Conservation (phyloP, 2,329 filamentous ascomycete genomes). For the Trichoderma asperellum region DNA sequence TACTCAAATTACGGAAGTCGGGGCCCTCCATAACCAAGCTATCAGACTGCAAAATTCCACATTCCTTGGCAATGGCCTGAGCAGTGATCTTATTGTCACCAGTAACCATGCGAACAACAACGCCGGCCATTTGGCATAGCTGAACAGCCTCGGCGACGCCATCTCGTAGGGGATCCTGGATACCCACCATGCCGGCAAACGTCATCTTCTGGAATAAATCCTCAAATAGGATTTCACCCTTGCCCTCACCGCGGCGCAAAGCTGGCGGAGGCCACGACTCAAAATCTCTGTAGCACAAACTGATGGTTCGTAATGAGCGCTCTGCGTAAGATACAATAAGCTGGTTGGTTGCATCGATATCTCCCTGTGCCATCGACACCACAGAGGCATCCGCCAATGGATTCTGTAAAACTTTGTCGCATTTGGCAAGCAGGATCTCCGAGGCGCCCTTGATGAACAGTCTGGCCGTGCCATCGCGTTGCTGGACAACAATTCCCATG, state of each 20-base stretch:
- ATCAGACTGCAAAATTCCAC: constrained; percentile 70
- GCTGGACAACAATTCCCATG: constrained; percentile 63
- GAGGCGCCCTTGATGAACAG: constrained; percentile 68
- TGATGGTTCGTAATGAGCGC: constrained; percentile 82
- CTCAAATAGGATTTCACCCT: constrained; percentile 66
- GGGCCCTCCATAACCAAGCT: constrained; percentile 79
- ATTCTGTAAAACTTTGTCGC: constrained; percentile 55
- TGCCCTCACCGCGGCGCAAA: constrained; percentile 59
- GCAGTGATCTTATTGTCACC: constrained; percentile 82
- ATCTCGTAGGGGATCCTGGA: constrained; percentile 77
- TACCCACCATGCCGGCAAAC: constrained; percentile 73
- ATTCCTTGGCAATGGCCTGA: constrained; percentile 77
- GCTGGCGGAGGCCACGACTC: constrained; percentile 78
- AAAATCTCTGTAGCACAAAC: constrained; percentile 82
- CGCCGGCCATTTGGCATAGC: constrained; percentile 74
- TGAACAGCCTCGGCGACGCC: constrained; percentile 75
- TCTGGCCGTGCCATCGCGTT: constrained; percentile 55
- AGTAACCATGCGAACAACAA: constrained; percentile 83
- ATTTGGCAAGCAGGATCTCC: constrained; percentile 64
- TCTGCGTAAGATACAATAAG: constrained; percentile 79
- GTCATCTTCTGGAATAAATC: constrained; percentile 69
- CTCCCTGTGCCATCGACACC: constrained; percentile 54
- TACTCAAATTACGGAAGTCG: constrained; percentile 72
- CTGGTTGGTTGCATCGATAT: constrained; percentile 60
- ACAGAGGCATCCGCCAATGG: constrained; percentile 51